These are phyloP conservation scores for Pichia paraexigua DNA, from an alignment of 805 yeast genomes.

Conservation along the genomic window DNA sequence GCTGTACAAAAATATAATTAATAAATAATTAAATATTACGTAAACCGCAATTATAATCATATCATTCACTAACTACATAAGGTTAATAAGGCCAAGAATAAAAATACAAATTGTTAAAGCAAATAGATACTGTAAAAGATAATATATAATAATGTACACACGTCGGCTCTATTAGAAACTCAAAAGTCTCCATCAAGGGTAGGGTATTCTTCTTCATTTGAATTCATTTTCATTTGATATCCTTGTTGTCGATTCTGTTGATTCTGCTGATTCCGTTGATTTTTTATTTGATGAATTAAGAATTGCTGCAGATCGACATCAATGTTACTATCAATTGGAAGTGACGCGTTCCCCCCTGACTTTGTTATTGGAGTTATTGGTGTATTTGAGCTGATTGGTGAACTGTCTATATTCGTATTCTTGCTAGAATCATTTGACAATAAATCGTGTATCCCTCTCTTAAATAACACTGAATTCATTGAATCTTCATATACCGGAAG, in stretches of 20 bases:
- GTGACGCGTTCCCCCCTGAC: not conserved
- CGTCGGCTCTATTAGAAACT: not conserved
- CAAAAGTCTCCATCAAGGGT: slow-evolving; percentile 12
- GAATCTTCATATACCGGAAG: not conserved
- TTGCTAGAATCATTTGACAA: not conserved
- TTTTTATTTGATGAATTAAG: not conserved
- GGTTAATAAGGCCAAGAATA: not conserved
- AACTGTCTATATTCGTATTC: not conserved
- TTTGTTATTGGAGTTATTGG: not conserved
- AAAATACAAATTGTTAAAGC: not conserved
- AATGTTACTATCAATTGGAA: not conserved
- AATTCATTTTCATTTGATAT: not conserved
- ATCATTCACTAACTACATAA: too few relatives aligned
- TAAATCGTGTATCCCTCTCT: not conserved
- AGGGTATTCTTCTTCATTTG: slow-evolving; percentile 13
- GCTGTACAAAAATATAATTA: too few relatives aligned
- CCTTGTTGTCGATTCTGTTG: not conserved
- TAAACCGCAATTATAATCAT: too few relatives aligned
- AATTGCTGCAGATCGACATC: not conserved
- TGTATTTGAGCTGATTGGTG: not conserved
- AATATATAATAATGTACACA: not conserved
- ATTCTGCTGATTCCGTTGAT: not conserved
- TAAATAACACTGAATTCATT: not conserved
- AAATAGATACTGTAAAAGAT: not conserved
- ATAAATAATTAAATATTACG: too few relatives aligned